phyloP scores from a whole-genome alignment of 1,284 basidiomycete genomes.

The Malassezia cuniculi region DNA sequence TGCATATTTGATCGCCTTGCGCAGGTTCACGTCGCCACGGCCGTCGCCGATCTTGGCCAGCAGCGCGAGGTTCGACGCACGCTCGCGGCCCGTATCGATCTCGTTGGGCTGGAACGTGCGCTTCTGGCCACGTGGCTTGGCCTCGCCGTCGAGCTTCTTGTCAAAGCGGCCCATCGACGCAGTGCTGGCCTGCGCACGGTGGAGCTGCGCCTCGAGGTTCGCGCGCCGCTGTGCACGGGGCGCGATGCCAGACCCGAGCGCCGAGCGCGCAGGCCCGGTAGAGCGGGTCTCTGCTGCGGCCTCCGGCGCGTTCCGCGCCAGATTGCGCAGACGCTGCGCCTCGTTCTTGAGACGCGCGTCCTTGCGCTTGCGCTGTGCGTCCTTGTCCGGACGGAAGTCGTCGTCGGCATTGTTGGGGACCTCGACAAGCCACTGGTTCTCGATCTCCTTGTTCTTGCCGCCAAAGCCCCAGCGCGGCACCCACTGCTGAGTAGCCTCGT shows the following conservation, averaged over 20 bases:
- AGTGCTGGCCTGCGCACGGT: slow-evolving; percentile 68
- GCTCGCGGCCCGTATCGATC: slow-evolving; percentile 56
- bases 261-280: slow-evolving; percentile 3
- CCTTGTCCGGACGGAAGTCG: slow-evolving; percentile 66
- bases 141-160: slow-evolving; percentile 71
- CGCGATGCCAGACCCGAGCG: slow-evolving; percentile 14
- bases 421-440: slow-evolving; percentile 85
- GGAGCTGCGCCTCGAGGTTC: slow-evolving; percentile 65
- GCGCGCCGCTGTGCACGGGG: slow-evolving; percentile 54
- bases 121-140: slow-evolving; percentile 65
- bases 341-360: slow-evolving; percentile 72
- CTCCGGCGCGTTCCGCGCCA: slow-evolving; percentile 49
- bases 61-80: slow-evolving; percentile 60
- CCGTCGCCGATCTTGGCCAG: slow-evolving; percentile 58
- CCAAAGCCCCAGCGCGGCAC: slow-evolving; percentile 75
- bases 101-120: slow-evolving; percentile 82
- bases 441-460: slow-evolving; percentile 68
- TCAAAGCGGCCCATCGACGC: slow-evolving; percentile 83
- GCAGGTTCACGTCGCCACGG: slow-evolving; percentile 22
- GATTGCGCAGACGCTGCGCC: slow-evolving; percentile 64
- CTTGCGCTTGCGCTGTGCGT: slow-evolving; percentile 64
- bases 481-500: slow-evolving; percentile 88
- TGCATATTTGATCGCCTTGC: slow-evolving; percentile 18
- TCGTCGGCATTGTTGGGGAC: slow-evolving; percentile 63
- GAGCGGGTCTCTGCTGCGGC: too few species aligned